phyloP scores from a whole-genome alignment of 139 green algal species.

The Coccomyxa sp. region DNA sequence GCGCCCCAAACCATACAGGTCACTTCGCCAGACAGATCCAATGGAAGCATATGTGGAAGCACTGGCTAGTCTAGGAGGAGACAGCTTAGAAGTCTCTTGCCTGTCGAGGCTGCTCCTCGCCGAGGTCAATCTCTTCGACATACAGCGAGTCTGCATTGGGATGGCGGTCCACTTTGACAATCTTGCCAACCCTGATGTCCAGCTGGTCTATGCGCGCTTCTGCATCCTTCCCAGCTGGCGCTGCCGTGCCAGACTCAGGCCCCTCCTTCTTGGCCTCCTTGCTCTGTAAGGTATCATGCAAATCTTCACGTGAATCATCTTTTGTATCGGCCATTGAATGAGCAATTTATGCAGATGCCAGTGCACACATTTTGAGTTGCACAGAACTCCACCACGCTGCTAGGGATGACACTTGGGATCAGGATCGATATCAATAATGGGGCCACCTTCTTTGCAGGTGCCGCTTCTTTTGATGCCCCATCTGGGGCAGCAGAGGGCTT shows the following conservation, averaged over 20 bases:
- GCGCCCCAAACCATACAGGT: neutral
- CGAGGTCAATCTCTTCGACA: conserved; percentile 94
- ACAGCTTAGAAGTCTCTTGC: conserved; percentile 4
- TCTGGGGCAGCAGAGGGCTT: neutral
- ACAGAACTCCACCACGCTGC: too few relatives aligned
- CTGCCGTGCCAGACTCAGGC: neutral
- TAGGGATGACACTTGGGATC: too few relatives aligned
- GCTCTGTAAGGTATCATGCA: conserved; percentile 17
- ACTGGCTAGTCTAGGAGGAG: too few relatives aligned
- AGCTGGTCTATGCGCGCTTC: conserved; percentile 31
- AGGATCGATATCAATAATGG: too few relatives aligned
- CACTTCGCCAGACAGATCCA: too few relatives aligned
- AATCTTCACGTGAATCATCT: too few relatives aligned
- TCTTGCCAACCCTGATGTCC: conserved; percentile 80
- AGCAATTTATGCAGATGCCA: too few relatives aligned
- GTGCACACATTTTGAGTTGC: too few relatives aligned
- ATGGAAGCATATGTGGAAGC: too few relatives aligned
- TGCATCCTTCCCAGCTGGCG: neutral
- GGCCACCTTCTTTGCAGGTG: too few relatives aligned
- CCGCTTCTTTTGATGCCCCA: neutral
- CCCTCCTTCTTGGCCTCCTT: conserved; percentile 19
- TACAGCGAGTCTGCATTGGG: conserved; percentile 92
- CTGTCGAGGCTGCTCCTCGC: conserved; percentile 73
- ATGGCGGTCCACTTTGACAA: conserved; percentile 70
- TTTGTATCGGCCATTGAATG: neutral